These are phyloP conservation scores for Batrachochytrium dendrobatidis DNA, from an alignment of 371 early-diverging fungal genomes.

Conservation along the genomic window DNA sequence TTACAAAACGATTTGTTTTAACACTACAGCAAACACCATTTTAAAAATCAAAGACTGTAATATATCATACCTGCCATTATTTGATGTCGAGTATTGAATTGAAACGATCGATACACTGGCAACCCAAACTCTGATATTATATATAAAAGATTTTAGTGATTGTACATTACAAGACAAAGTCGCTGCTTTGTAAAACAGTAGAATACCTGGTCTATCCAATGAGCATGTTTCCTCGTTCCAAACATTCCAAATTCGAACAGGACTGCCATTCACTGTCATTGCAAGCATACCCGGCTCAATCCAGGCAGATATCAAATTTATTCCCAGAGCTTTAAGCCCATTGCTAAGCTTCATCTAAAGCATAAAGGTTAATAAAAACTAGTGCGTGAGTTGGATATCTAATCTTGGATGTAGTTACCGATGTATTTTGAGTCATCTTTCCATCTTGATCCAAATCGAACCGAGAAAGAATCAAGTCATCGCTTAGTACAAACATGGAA, in stretches of 20 bases:
- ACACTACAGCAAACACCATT: background rate
- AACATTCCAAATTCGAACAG: constrained; percentile 22
- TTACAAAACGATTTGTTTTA: background rate
- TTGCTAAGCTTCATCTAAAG: constrained; percentile 35
- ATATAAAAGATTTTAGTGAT: background rate
- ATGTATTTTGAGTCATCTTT: constrained; percentile 26
- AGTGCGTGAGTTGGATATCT: background rate
- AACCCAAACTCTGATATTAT: background rate
- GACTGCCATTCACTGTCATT: constrained; percentile 12
- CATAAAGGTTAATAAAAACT: background rate
- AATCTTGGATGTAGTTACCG: constrained; percentile 5
- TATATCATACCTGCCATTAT: background rate
- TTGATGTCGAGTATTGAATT: background rate
- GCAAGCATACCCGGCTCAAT: constrained; percentile 18
- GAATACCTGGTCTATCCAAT: constrained; percentile 17
- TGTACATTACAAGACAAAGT: background rate
- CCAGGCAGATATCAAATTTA: constrained; percentile 17
- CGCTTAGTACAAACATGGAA: constrained; percentile 24
- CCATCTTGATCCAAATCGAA: constrained; percentile 30
- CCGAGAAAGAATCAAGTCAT: constrained; percentile 23
- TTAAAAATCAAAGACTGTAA: no score
- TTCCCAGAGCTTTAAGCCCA: constrained; percentile 10
- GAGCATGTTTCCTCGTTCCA: constrained; percentile 32
- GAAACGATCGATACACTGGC: background rate
- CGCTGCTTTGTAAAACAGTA: background rate